A percentile compares a stretch with the other conserved stretches of the same genome.
These are phyloP conservation scores for Xylaria polymorpha DNA, from an alignment of 2,329 filamentous ascomycete species.

Conservation along the genomic window DNA sequence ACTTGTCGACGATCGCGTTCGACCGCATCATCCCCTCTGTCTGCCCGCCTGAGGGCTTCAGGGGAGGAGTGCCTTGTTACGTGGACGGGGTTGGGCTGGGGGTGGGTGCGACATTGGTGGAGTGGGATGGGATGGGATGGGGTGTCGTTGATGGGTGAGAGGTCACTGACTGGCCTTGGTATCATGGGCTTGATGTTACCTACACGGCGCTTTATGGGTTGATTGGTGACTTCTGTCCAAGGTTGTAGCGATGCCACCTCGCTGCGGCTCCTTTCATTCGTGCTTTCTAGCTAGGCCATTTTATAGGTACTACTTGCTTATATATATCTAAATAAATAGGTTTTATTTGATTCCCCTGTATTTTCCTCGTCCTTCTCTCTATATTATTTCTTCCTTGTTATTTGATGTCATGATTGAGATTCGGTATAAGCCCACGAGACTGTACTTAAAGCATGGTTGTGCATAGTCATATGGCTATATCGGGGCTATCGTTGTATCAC, in stretches of 20 bases:
- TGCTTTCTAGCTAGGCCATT: background rate
- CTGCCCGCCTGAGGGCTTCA: slow-evolving; percentile 57
- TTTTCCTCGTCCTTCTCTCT: no score
- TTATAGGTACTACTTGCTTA: no score
- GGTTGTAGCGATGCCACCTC: background rate
- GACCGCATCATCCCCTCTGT: slow-evolving; percentile 64
- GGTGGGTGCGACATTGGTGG: slow-evolving; percentile 43
- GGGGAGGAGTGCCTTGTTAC: slow-evolving; percentile 50
- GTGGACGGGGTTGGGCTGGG: slow-evolving; percentile 50
- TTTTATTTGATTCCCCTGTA: background rate
- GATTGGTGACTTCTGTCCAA: slow-evolving; percentile 18
- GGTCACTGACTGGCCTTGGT: background rate
- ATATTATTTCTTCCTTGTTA: background rate
- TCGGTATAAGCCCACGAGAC: no score
- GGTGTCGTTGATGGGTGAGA: background rate
- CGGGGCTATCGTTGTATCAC: slow-evolving; percentile 13
- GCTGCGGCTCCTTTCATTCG: background rate
- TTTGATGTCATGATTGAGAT: background rate
- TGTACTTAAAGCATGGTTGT: no score
- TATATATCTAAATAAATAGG: background rate
- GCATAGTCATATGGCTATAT: background rate
- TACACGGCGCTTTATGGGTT: background rate
- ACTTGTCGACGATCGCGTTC: slow-evolving; percentile 60
- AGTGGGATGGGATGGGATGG: background rate
- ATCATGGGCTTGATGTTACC: background rate